Percentiles rank a stretch among this genome's conserved stretches.
Evolutionary conservation across 805 yeast genomes (phyloP).

Genomic region (Metschnikowia picachoensis): DNA sequence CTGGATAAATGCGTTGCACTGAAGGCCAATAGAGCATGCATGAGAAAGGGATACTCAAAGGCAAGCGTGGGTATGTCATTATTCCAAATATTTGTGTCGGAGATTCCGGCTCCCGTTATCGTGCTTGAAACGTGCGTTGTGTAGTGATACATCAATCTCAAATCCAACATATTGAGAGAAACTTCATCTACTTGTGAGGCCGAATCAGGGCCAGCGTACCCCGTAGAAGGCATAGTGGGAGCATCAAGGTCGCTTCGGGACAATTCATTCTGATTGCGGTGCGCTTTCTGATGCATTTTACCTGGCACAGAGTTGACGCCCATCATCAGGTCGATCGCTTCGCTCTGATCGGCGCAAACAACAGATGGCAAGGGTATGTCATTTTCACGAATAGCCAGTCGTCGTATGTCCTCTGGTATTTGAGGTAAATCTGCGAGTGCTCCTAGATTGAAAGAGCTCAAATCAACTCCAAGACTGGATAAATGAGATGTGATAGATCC

Average conservation of each 20-base stretch:
- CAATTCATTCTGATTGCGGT: not conserved
- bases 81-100: constrained; percentile 82
- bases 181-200: not conserved
- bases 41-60: constrained; percentile 79
- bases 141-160: constrained; percentile 83
- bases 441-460: constrained; percentile 5
- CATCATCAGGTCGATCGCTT: constrained; percentile 1
- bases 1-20: constrained; percentile 88
- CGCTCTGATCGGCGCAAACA: not conserved
- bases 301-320: constrained; percentile 1
- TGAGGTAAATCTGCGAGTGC: not conserved
- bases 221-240: not conserved
- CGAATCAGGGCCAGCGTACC: not conserved
- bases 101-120: constrained; percentile 85
- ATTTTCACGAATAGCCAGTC: too few species aligned
- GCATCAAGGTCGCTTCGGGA: not conserved
- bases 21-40: constrained; percentile 89
- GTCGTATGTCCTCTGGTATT: not conserved
- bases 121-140: constrained; percentile 81
- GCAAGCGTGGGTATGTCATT: constrained; percentile 86
- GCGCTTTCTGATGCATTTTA: not conserved
- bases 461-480: constrained; percentile 8
- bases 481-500: constrained; percentile 30
- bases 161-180: constrained; percentile 63
- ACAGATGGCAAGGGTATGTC: too few species aligned